phyloP scores from a whole-genome alignment of 2,329 filamentous ascomycete species.

The Endoconidiophora laricicola region DNA sequence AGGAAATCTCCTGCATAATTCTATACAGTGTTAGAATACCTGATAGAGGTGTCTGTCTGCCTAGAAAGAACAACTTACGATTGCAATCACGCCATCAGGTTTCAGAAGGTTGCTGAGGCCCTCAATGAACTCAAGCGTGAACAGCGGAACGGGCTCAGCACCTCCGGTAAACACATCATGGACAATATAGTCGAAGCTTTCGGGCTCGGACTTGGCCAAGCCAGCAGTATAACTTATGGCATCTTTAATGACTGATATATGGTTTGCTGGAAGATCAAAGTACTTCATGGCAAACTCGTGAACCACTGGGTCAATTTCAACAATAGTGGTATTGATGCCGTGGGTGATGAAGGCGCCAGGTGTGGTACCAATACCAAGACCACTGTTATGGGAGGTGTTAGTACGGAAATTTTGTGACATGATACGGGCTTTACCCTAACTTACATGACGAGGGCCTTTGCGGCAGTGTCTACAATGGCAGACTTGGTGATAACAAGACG shows the following conservation, averaged over 20 bases:
- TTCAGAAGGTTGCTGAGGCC: constrained; percentile 56
- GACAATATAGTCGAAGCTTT: constrained; percentile 75
- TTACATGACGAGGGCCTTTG: constrained; percentile 73
- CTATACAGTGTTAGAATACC: constrained; percentile 25
- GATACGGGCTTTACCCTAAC: constrained; percentile 18
- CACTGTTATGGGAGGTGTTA: constrained; percentile 30
- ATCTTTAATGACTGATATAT: constrained; percentile 66
- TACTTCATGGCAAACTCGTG: constrained; percentile 68
- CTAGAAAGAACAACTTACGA: constrained; percentile 39
- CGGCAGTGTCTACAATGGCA: constrained; percentile 41
- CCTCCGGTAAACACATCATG: constrained; percentile 98
- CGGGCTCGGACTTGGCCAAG: constrained; percentile 25
- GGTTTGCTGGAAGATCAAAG: constrained; percentile 63
- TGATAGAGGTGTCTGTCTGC: constrained; percentile 8
- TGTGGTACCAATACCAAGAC: constrained; percentile 81
- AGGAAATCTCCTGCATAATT: constrained; percentile 88
- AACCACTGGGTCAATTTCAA: constrained; percentile 86
- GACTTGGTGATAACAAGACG: constrained; percentile 52
- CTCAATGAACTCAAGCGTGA: constrained; percentile 69
- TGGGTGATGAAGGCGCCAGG: constrained; percentile 75
- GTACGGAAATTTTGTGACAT: background rate
- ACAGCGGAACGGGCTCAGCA: constrained; percentile 74
- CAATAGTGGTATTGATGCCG: constrained; percentile 79
- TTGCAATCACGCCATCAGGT: constrained; percentile 68
- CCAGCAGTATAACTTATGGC: constrained; percentile 52